Conservation (phyloP, 2,329 filamentous ascomycete species). For the Hypomyces perniciosus region DNA sequence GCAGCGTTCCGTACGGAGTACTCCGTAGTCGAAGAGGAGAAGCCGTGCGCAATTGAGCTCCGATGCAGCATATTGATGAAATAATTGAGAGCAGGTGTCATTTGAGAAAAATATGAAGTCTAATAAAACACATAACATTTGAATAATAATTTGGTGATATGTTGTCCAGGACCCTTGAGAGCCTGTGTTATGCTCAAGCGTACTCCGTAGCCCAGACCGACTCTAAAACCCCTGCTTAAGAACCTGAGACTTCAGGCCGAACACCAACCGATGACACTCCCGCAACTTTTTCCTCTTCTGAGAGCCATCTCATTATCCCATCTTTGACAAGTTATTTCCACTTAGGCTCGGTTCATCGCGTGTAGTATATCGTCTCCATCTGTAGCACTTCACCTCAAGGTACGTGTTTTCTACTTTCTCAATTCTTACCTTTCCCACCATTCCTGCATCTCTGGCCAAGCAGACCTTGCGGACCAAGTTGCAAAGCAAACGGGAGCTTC, state of each 20-base stretch:
- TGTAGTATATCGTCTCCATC: neutral
- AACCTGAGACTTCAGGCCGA: neutral
- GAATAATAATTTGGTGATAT: neutral
- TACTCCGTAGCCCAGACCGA: neutral
- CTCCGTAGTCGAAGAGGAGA: neutral
- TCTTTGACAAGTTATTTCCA: neutral
- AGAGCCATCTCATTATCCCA: neutral
- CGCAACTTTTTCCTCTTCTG: neutral
- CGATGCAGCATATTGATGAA: no score
- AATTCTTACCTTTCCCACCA: neutral
- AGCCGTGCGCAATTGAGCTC: no score
- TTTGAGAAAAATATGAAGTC: no score
- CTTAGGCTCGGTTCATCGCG: neutral
- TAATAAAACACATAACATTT: neutral
- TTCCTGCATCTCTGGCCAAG: neutral
- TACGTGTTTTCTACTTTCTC: neutral
- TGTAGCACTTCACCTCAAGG: neutral
- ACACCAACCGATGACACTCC: neutral
- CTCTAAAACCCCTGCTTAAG: neutral
- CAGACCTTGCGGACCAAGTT: no score
- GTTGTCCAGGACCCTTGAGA: no score
- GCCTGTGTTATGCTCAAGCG: neutral
- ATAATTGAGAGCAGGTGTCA: no score
- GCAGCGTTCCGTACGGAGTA: neutral
- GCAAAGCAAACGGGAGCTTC: neutral